phyloP scores from a whole-genome alignment of 2,329 filamentous ascomycete species.

The Xylaria sp. region DNA sequence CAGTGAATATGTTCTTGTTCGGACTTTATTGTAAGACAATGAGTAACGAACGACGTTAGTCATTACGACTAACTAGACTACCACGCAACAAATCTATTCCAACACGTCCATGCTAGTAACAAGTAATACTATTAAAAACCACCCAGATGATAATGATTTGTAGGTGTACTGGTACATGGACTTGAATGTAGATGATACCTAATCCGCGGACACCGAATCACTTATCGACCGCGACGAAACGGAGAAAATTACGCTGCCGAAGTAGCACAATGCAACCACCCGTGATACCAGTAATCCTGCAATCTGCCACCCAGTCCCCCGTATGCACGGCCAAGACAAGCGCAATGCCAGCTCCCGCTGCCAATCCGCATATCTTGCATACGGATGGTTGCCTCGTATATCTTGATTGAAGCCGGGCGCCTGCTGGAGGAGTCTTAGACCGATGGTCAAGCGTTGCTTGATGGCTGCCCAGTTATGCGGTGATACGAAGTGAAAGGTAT shows the following conservation, averaged over 20 bases:
- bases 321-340: constrained; percentile 23
- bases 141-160: not conserved
- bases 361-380: constrained; percentile 29
- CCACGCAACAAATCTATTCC: not conserved
- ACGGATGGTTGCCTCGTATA: constrained; percentile 9
- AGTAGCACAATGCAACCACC: constrained; percentile 28
- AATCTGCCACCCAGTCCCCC: constrained; percentile 30
- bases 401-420: not conserved
- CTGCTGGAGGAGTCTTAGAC: not conserved
- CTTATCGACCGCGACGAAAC: not conserved
- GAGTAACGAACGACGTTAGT: not conserved
- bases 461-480: not conserved
- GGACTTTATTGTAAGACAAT: not conserved
- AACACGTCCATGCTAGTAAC: not conserved
- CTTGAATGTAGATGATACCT: not conserved
- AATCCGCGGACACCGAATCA: not conserved
- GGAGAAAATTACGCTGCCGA: constrained; percentile 23
- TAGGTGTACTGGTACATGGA: not conserved
- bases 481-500: not conserved
- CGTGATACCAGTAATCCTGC: constrained; percentile 30
- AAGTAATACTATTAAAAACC: not conserved
- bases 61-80: not conserved
- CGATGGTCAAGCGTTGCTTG: not conserved
- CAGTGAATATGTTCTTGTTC: not conserved
- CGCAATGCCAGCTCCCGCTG: constrained; percentile 12